Evolutionary conservation across 306 rosid genomes (phyloP), one percentile per base, ranked within the genome.

Genomic region (Glycine soja): DNA sequence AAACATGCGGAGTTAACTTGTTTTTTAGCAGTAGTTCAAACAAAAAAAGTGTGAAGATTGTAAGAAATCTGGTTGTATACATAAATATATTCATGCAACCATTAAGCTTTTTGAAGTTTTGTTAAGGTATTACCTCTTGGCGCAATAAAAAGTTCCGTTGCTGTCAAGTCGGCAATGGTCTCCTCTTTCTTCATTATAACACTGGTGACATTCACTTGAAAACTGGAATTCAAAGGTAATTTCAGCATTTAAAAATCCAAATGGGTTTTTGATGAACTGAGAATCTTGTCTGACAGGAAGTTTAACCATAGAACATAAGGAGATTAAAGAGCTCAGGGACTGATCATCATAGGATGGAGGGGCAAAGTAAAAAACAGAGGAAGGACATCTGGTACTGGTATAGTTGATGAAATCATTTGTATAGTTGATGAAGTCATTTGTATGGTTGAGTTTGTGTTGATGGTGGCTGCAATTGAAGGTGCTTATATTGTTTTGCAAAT

Each of bases 401-500:
- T 19, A 19, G 24, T 19, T 19, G 24, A 19, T 19, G 24, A 19
- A 19, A 19, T 19, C 24, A 19, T 19, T 19, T 19, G 0, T 19
- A 32, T 72, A 30, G 14, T 40, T 62, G 51, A 59, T 3, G 56
- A 59, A 82, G 45, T 52, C 8, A 4, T 5, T n/a, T n/a, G 62
- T 16, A 61, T 19, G 24, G 24, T 19, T 19, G 24, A 19, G 24
- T 19, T 19, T 19, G 24, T 54, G 32, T 3, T 42, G 43, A 0
- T 9, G 6, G 40, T 1, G 3, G 32, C 5, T 78, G 82, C 91
- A 88, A 24, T 64, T 69, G 85, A 77, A 74, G 3, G 58, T 0
- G 0, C 74, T 83, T 14, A 68, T 4, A 2, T 48, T 46, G 12
- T 46, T 0, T 5, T 0, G 6, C 24, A 75, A 11, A 14, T 43